Conservation (phyloP, 1,284 basidiomycete genomes). For the Sanguinoderma infundibulare region DNA sequence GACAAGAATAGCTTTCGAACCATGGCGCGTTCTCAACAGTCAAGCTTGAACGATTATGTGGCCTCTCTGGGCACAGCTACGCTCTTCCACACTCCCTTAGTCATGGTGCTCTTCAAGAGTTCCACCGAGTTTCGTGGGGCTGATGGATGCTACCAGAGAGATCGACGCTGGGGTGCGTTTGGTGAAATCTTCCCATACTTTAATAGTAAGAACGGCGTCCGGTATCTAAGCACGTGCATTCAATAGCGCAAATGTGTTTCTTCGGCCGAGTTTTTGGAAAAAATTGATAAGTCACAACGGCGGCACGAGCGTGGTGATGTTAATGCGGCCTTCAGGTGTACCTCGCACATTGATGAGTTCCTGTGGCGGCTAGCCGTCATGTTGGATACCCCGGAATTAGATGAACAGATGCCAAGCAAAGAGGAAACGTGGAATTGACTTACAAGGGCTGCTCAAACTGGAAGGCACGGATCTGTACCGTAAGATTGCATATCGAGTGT, state of each 20-base stretch:
- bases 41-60: not conserved
- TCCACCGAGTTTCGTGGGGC: not conserved
- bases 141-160: not conserved
- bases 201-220: constrained; percentile 2
- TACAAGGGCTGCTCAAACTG: not conserved
- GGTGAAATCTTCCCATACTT: constrained; percentile 12
- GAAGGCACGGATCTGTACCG: not conserved
- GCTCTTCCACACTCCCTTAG: not conserved
- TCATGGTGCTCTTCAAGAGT: not conserved
- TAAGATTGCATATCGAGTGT: not conserved
- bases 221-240: not conserved
- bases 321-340: not conserved
- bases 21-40: not conserved
- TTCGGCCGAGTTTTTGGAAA: not conserved
- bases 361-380: not conserved
- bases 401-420: not conserved
- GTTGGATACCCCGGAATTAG: not conserved
- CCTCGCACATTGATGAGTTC: not conserved
- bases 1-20: constrained; percentile 3
- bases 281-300: not conserved
- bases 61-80: not conserved
- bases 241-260: not conserved
- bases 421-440: not conserved
- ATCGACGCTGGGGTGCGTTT: constrained; percentile 1
- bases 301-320: not conserved